These are phyloP conservation scores for Trichosporon sp. DNA, from an alignment of 1,284 basidiomycete genomes.

Conservation along the genomic window DNA sequence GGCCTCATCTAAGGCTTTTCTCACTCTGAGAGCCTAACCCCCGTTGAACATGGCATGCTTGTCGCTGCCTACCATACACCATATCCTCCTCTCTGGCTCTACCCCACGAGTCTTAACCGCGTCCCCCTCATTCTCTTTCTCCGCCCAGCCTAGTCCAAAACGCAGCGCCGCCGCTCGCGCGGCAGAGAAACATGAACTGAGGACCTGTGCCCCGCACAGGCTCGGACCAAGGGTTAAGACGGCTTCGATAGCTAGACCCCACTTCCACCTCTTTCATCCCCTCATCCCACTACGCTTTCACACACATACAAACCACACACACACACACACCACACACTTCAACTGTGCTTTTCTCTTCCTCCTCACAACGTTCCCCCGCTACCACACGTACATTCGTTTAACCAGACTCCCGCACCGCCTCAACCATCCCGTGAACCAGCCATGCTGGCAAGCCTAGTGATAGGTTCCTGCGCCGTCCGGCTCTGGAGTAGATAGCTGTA, in stretches of 20 bases:
- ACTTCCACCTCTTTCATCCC: not conserved
- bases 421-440: constrained; percentile 56
- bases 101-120: constrained; percentile 43
- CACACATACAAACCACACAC: not conserved
- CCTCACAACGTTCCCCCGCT: constrained; percentile 22
- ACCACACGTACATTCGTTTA: constrained; percentile 21
- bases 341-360: constrained; percentile 5
- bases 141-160: constrained; percentile 45
- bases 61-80: constrained; percentile 38
- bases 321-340: constrained; percentile 10
- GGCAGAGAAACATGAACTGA: constrained; percentile 36
- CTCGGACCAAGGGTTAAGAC: constrained; percentile 51
- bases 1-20: constrained; percentile 43
- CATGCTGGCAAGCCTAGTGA: constrained; percentile 52
- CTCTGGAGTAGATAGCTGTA: constrained; percentile 27
- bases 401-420: constrained; percentile 48
- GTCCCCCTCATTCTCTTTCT: constrained; percentile 35
- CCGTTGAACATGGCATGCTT: constrained; percentile 46
- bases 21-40: constrained; percentile 16
- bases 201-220: constrained; percentile 52
- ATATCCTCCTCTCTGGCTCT: constrained; percentile 41
- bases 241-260: constrained; percentile 51
- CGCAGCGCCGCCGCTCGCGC: constrained; percentile 52
- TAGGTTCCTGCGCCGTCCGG: constrained; percentile 54
- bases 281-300: constrained; percentile 4